Evolutionary conservation across 2,329 filamentous ascomycete genomes (phyloP).

Genomic region (Ceratocystis ficicola): DNA sequence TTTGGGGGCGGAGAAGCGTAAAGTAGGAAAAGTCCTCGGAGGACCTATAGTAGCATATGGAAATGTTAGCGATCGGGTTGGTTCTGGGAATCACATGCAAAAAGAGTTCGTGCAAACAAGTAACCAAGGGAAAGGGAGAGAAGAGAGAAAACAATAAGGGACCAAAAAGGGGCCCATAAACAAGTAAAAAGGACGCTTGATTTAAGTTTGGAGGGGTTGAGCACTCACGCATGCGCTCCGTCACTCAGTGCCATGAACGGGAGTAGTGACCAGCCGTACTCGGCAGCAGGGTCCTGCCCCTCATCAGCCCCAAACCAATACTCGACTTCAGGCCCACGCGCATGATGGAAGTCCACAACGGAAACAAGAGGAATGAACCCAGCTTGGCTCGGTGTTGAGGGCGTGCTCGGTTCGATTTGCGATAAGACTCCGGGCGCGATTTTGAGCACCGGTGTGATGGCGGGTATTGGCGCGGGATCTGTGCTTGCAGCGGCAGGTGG

Average conservation of each 20-base stretch:
- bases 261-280: constrained; percentile 82
- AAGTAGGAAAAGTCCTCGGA: constrained; percentile 98
- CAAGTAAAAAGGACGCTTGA: not conserved
- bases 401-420: constrained; percentile 21
- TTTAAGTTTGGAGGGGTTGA: not conserved
- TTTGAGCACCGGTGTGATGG: constrained; percentile 8
- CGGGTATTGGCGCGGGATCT: not conserved
- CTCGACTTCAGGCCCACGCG: constrained; percentile 83
- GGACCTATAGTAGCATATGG: constrained; percentile 39
- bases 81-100: constrained; percentile 2
- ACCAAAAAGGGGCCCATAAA: not conserved
- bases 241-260: constrained; percentile 97
- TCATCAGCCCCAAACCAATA: constrained; percentile 71
- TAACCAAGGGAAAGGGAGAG: not conserved
- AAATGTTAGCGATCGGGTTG: not conserved
- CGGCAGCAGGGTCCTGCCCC: constrained; percentile 61
- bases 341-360: constrained; percentile 76
- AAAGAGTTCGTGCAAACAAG: not conserved
- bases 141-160: not conserved
- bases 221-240: constrained; percentile 75
- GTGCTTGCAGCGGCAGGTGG: not conserved
- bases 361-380: constrained; percentile 58
- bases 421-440: constrained; percentile 15
- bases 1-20: constrained; percentile 61
- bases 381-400: constrained; percentile 25